Evolutionary conservation across 1,139 yeast genomes (phyloP).

Genomic region (Debaryomycetaceae sp.): DNA sequence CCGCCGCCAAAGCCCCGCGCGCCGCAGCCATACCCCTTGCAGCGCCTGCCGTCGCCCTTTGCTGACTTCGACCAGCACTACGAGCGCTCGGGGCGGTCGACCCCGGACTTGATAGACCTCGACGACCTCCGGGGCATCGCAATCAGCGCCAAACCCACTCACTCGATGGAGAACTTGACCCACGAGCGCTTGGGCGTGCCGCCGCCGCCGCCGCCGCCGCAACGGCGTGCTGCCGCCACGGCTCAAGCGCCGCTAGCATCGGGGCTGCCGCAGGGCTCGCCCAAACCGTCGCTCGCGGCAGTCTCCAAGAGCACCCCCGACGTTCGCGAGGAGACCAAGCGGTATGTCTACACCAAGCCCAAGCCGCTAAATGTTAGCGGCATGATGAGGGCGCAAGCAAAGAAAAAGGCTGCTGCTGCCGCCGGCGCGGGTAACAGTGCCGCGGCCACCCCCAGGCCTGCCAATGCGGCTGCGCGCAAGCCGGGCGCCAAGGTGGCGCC

Average conservation of each 20-base stretch:
- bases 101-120: constrained; percentile 33
- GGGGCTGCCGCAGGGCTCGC: not conserved
- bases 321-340: constrained; percentile 14
- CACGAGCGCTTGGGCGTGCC: constrained; percentile 6
- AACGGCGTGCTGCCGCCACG: constrained; percentile 9
- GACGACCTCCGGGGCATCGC: constrained; percentile 15
- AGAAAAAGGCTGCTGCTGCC: constrained; percentile 15
- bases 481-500: constrained; percentile 9
- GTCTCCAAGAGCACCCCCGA: constrained; percentile 15
- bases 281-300: not conserved
- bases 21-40: constrained; percentile 15
- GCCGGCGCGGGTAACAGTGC: constrained; percentile 8
- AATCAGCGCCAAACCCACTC: constrained; percentile 1
- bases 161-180: constrained; percentile 2
- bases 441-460: constrained; percentile 3
- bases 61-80: constrained; percentile 48
- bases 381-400: constrained; percentile 28
- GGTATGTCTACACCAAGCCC: constrained; percentile 38
- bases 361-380: constrained; percentile 35
- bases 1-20: constrained; percentile 14
- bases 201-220: constrained; percentile 7
- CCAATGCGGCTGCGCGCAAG: constrained; percentile 7
- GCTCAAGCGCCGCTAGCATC: constrained; percentile 2
- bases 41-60: constrained; percentile 22
- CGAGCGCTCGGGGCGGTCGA: constrained; percentile 17